Evolutionary conservation across 139 green algal species (phyloP), one percentile per base, ranked within the genome.

Genomic region (Yamagishiella unicocca): DNA sequence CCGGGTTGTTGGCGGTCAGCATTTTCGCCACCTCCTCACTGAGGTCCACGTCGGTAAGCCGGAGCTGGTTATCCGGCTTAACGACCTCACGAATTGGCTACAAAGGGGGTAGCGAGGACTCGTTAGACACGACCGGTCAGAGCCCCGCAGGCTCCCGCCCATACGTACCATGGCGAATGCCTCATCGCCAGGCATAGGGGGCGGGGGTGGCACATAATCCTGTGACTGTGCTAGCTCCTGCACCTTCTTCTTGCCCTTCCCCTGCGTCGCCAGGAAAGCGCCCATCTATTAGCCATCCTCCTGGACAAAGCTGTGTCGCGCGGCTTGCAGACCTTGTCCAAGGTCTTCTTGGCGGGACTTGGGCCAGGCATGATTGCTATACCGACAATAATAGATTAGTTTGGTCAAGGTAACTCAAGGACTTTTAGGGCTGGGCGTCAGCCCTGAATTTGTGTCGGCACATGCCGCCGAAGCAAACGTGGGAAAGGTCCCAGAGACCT

Each of bases 1-100:
- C 80, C 19, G 97, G 95, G 87, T 98, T 98, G 83, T 95, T 97
- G 4, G 96, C 95, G 31, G 95, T 98, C 4, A 99, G 90, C 92
- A 95, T 96, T 54, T 95, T 95, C 17, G 95, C 92, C 37, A 98
- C 93, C 89, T 99, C 97, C 84, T 98, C 95, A 25, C 92, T 88
- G 5, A 99, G 91, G 61, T 98, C 95, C 22, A 90, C 82, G 61
- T 96, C 93, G 17, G 88, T 92, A 29, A 99, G 95, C 45, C 87
- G 71, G 42, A 97, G 83, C 92, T 98, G 96, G 58, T 96, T 95
- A 31, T 93, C 84, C 9, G 96, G 96, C 45, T 93, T 93, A 27
- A 97, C 91, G 9, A 96, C 68, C 89, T 98, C 95, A 1, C 93
- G 89, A 5, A 89, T 90, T 22, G 94, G 94, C 95, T 98, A 91